phyloP scores from a whole-genome alignment of 139 green algal species.

The Pedinophyceae sp. region DNA sequence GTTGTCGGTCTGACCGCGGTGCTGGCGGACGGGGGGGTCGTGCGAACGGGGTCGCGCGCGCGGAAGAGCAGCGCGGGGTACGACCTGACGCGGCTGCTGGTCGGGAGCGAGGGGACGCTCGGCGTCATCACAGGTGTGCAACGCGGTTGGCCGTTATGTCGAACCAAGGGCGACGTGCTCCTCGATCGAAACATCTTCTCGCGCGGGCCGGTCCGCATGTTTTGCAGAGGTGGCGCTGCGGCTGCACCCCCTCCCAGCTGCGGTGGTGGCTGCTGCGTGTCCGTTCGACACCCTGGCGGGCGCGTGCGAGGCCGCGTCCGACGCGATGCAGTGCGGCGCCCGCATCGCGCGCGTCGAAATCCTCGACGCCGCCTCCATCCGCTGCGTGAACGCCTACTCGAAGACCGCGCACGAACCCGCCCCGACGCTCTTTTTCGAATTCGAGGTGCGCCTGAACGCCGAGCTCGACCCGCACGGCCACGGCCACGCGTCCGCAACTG shows the following conservation, averaged over 20 bases:
- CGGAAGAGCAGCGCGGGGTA: slow-evolving; percentile 38
- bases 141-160: too few relatives aligned
- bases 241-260: slow-evolving; percentile 29
- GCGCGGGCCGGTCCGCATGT: too few relatives aligned
- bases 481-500: too few relatives aligned
- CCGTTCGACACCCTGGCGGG: slow-evolving; percentile 20
- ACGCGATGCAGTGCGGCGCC: slow-evolving; percentile 33
- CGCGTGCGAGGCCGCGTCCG: slow-evolving; percentile 27
- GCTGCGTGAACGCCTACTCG: slow-evolving; percentile 39
- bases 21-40: slow-evolving; percentile 25
- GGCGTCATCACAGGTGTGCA: slow-evolving; percentile 44
- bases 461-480: too few relatives aligned
- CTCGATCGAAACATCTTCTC: too few relatives aligned
- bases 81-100: slow-evolving; percentile 40
- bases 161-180: too few relatives aligned
- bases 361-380: slow-evolving; percentile 26
- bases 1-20: slow-evolving; percentile 38
- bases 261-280: slow-evolving; percentile 27
- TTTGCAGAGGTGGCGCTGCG: slow-evolving; percentile 20
- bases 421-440: slow-evolving; percentile 54
- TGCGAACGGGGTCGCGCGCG: slow-evolving; percentile 15
- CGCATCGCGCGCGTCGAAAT: slow-evolving; percentile 46
- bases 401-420: slow-evolving; percentile 16
- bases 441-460: too few relatives aligned
- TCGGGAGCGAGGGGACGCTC: slow-evolving; percentile 45